Evolutionary conservation across 257 asterid species (phyloP), one percentile per base, ranked within the genome.

Genomic region (Paulownia fortunei): DNA sequence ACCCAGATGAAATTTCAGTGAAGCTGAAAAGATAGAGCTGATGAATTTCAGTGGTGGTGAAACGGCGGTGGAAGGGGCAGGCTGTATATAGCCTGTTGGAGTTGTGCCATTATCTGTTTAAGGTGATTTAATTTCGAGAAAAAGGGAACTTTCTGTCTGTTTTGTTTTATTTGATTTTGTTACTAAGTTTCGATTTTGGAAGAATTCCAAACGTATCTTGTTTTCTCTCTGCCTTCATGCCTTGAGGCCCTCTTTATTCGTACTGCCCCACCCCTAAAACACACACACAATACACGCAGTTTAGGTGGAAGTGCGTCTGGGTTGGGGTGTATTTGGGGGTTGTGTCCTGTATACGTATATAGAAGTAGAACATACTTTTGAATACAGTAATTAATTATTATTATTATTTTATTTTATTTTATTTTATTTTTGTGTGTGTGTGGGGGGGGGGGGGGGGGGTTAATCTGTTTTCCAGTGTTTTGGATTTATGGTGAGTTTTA

Each of bases 61-160:
- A 76, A 51, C 76, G 75, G 74, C 69, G 74, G 75, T 44, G 70
- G 59, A 78, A 34, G 56, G 74, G 71, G 75, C 44, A 73, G 81
- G 81, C 81, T 47, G 73, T 59, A 27, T 55, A 70, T 71, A 79
- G 84, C 73, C 79, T 69, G 84, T 42, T 44, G 26, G 79, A 79
- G 81, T 62, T 69, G 36, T 62, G 86, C 76, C 83, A 68, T 82
- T 61, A 82, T 41, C 76, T 5, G 65, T 34, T 74, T 26, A 68
- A 49, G 78, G 75, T 60, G 79, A 72, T 82, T 49, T 24, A 51
- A 62, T 52, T 61, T 49, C 27, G 49, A 56, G 34, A 16, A 18
- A 66, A 52, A 60, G 26, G 30, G 69, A 37, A 73, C 34, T 72
- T 73, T 65, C 3, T 39, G 18, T 60, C 18, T 16, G 47, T 16